phyloP scores from a whole-genome alignment of 2,329 filamentous ascomycete genomes.

The Ascochyta rabiei region DNA sequence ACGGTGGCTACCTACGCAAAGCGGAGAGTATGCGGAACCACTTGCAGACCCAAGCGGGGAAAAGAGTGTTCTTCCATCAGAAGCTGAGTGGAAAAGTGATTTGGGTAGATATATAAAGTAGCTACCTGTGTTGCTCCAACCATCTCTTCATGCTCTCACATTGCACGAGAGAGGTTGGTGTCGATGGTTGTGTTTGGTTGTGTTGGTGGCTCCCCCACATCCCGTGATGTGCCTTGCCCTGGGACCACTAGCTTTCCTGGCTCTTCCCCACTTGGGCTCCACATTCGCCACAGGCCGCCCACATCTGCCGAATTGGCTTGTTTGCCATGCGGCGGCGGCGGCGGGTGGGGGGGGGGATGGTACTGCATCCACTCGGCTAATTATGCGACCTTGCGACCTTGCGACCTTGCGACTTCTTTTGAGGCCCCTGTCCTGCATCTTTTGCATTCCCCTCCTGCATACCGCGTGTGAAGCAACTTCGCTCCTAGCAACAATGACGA shows the following conservation, averaged over 20 bases:
- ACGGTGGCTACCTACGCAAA: too few species aligned
- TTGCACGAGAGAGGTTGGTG: background rate
- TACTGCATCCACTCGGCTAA: too few species aligned
- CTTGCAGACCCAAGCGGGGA: too few species aligned
- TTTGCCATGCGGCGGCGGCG: background rate
- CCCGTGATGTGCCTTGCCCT: background rate
- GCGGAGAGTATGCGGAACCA: too few species aligned
- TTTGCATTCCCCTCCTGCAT: background rate
- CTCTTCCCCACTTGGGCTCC: background rate
- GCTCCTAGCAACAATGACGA: background rate
- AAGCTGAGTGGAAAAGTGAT: too few species aligned
- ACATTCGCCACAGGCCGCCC: slow-evolving; percentile 2
- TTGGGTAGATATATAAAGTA: too few species aligned
- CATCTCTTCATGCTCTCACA: too few species aligned
- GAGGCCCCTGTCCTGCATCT: background rate
- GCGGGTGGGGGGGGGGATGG: too few species aligned
- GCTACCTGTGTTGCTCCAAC: too few species aligned
- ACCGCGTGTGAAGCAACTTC: background rate
- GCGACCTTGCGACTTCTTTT: background rate
- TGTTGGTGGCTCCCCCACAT: background rate
- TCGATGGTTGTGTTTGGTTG: background rate
- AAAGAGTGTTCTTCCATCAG: too few species aligned
- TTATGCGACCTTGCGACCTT: too few species aligned
- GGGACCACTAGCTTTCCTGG: background rate
- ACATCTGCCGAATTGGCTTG: slow-evolving; percentile 1